Base-by-base conservation (phyloP, 768 basidiomycete genomes). In the Amanita pallidorosea region DNA sequence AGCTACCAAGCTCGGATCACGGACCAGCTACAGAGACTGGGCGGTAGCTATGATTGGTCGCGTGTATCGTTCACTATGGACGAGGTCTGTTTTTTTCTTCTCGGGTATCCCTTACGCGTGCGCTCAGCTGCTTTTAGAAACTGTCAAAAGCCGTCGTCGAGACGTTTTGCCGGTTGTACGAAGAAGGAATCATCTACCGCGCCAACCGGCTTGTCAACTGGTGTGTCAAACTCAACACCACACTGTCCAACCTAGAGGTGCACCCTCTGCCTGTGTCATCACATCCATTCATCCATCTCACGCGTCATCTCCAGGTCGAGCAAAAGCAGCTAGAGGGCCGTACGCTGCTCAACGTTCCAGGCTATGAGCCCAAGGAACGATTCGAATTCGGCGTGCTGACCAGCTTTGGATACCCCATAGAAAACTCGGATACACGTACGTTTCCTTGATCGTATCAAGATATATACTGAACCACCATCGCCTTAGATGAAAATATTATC, bases 171-270 rank as follows among this genome's bases (percentile, higher is more conserved):
- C 75, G 76, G 31, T 69, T 99, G 29, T 86, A 93, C 58, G 94
- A 98, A 63, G 88, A 90, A 31, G 93, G 94, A 1, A 78, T 89
- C 56, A 63, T 99, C 42, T 98, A 97, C 67, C 88, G 96, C 23
- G 94, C 93, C 2, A 98, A 97, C 61, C 83, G 95, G 20, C 77
- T 99, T 40, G 95, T 98, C 53, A 96, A 98, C 61, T 98, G 96
- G 95, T 99, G 96, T 70, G 88, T 92, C 43, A 78, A 81, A 63
- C 71, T 99, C 53, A 96, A 97, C 64, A 99, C 96, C 1, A 95
- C 95, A 0, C 72, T 99, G 2, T 98, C 95, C n/a, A 98, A 97
- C 66, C 75, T 99, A 47, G 96, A 98, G 79, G 89, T 87, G 40
- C 49, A 68, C 54, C 4, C 18, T 0, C 17, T 18, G 4, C 23